Evolutionary conservation across 1,139 yeast species (phyloP), one percentile per base, ranked within the genome.

Genomic region (Magnusiomyces paraingens): DNA sequence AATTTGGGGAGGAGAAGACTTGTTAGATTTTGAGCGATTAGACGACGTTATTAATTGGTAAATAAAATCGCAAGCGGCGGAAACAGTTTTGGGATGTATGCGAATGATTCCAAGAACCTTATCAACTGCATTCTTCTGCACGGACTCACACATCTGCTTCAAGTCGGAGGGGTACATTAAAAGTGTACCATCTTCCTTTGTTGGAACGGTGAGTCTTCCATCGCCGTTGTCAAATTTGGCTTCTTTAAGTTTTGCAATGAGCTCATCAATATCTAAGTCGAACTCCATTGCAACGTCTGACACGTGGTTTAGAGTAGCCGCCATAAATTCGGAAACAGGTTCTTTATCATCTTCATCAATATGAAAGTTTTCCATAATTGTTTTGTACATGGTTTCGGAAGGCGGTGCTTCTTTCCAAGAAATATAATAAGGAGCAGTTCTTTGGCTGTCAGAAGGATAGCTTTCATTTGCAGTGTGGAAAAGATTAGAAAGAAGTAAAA

Each of bases 41-140:
- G 65, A 62, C 47, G 66, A 69, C 0, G 68, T 59, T 1, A 69
- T 62, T 14, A 61, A 43, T 26, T 69, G 59, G 5, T 71, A 62
- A 51, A 83, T 66, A 52, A 83, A 70, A 41, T 76, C 79, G 1
- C 86, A 74, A 43, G 84, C 72, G 1, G 76, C 69, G 36, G 70
- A 70, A 3, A 78, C 77, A 10, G 78, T 66, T 49, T 77, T 76
- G 1, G 88, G 84, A 61, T 74, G 81, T 2, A 68, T 55, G 50
- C 78, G 78, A 4, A 80, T 73, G 11, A 84, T 66, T 29, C 71
- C 67, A 36, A 84, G 69, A 71, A 84, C 75, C 41, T 76, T 71
- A 35, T 75, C 77, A 47, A 77, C 66, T 45, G 81, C 68, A 4
- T 68, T 63, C 2, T 67, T 64, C 43, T 66, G 55, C 54, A 67